These are phyloP conservation scores for Phaseolus coccineus DNA, from an alignment of 331 rosid genomes.

Conservation along the genomic window DNA sequence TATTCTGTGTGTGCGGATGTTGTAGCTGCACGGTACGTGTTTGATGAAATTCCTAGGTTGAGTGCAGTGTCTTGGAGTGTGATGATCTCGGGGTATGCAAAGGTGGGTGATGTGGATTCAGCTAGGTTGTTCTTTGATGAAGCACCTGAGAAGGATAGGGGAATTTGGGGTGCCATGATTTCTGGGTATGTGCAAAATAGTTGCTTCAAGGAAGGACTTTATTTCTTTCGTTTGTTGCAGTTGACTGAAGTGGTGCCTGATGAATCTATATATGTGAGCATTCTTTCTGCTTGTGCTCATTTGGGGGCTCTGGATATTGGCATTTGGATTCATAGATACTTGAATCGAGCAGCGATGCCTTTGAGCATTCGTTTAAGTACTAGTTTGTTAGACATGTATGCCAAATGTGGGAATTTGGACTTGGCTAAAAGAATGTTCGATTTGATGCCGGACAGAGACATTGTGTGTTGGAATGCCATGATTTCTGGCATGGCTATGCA, in stretches of 20 bases:
- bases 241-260: constrained; percentile 57
- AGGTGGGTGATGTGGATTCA: constrained; percentile 61
- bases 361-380: constrained; percentile 64
- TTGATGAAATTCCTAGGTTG: constrained; percentile 73
- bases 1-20: constrained; percentile 50
- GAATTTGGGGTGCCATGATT: constrained; percentile 89
- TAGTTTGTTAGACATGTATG: constrained; percentile 78
- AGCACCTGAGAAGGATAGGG: constrained; percentile 70
- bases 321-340: constrained; percentile 68
- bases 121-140: constrained; percentile 77
- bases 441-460: constrained; percentile 56
- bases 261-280: constrained; percentile 70
- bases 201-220: constrained; percentile 77
- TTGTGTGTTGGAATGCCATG: constrained; percentile 81
- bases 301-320: constrained; percentile 72
- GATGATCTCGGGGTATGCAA: constrained; percentile 76
- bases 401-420: constrained; percentile 73
- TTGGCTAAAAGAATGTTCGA: constrained; percentile 58
- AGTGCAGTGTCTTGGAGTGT: constrained; percentile 73
- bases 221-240: constrained; percentile 70
- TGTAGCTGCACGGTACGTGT: constrained; percentile 60
- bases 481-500: constrained; percentile 77
- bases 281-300: constrained; percentile 83
- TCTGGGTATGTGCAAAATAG: constrained; percentile 77
- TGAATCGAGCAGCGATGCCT: constrained; percentile 47